Base-by-base conservation (phyloP, 192 early-diverging fungal genomes). In the Entomortierella beljakovae region DNA sequence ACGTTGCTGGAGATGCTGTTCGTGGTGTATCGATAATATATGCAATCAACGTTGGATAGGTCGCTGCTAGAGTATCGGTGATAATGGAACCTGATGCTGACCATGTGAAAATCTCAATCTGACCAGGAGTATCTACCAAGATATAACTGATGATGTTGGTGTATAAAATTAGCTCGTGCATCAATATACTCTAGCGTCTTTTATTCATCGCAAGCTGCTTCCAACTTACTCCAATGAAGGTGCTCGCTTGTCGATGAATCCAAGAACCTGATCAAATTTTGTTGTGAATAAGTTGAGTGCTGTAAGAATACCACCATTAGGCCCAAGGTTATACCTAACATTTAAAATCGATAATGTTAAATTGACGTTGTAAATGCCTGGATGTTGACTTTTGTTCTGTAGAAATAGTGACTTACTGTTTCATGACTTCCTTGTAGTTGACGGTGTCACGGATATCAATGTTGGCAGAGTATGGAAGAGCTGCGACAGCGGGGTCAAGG, bases 61-160 rank as follows among this genome's bases (percentile, higher is more conserved):
- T 89, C 2, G 96, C 91, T 0, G 97, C 95, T 52, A 99, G 75
- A 0, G 96, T 92, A 64, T 97, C 96, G 2, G 96, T 98, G 68
- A 99, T 98, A 66, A 99, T 98, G 34, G 93, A 84, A 15, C 97
- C 97, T 23, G 93, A 94, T 9, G 97, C 97, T 46, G 95, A 97
- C 97, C 97, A 99, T 20, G 97, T 99, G 77, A 99, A 99, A 63
- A 98, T 97, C 83, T 99, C 97, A 71, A 99, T 99, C 81, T 99
- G 97, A 16, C 97, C 97, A 38, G 97, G 97, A 16, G 97, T 99
- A 80, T 99, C 97, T 46, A 95, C 85, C 26, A 96, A 77, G 48
- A 96, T 88, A 72, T 94, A 90, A 60, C 93, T 94, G 81, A 34
- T 46, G 18, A 61, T 34, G 5, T 28, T 48, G 25, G 34, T 20